phyloP scores from a whole-genome alignment of 148 eudicot species.

The Limonium bicolor region DNA sequence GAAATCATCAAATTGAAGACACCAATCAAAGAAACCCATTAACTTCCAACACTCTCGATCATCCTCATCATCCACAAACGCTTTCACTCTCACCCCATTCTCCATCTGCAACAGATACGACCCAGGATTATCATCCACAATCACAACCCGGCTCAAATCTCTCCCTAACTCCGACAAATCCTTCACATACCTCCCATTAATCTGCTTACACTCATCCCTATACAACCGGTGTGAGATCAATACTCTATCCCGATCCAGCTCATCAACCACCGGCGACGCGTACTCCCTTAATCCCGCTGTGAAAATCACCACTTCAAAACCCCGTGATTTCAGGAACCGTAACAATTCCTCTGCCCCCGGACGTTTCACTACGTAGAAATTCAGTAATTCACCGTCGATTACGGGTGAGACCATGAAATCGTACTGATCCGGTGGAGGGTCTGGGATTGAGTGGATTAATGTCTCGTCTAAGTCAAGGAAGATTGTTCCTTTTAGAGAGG shows the following conservation, averaged over 20 bases:
- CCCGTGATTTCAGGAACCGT: constrained; percentile 12
- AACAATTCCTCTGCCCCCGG: constrained; percentile 37
- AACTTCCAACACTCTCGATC: constrained; percentile 38
- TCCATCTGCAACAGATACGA: constrained; percentile 50
- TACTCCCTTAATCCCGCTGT: constrained; percentile 43
- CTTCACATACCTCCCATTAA: constrained; percentile 38
- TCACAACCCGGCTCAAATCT: constrained; percentile 21
- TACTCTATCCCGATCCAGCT: constrained; percentile 15
- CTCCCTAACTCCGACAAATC: constrained; percentile 35
- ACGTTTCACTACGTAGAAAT: constrained; percentile 30
- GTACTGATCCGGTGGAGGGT: constrained; percentile 20
- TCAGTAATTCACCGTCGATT: constrained; percentile 23
- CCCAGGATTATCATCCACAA: too few relatives aligned
- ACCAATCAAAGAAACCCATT: constrained; percentile 28
- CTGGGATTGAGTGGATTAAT: constrained; percentile 46
- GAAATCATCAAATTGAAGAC: constrained; percentile 32
- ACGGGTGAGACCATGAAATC: constrained; percentile 35
- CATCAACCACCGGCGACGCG: constrained; percentile 29
- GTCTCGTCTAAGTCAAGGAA: constrained; percentile 83
- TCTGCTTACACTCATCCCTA: constrained; percentile 27
- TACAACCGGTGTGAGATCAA: constrained; percentile 29
- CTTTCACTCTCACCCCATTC: constrained; percentile 46
- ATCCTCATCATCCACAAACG: constrained; percentile 39
- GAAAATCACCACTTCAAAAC: constrained; percentile 33
- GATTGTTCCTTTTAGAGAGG: constrained; percentile 23